Percentiles rank a stretch among this genome's conserved stretches.
Conservation (phyloP, 2,329 filamentous ascomycete species). For the Bipolaris oryzae region DNA sequence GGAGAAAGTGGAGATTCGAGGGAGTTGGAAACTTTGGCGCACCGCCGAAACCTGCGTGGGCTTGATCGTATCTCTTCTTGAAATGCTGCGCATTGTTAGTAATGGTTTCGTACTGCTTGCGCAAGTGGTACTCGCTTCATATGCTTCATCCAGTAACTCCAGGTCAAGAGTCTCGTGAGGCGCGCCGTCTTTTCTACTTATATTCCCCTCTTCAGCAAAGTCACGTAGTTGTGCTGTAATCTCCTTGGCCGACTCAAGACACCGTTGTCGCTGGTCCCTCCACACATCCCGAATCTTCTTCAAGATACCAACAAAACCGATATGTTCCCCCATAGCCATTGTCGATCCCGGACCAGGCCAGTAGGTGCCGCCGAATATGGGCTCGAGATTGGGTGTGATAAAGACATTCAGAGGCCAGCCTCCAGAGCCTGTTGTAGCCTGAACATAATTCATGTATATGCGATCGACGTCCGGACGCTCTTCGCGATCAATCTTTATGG, state of each 20-base stretch:
- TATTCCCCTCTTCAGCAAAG: slow-evolving; percentile 86
- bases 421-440: slow-evolving; percentile 85
- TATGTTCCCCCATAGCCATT: slow-evolving; percentile 57
- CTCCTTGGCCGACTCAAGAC: slow-evolving; percentile 80
- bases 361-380: slow-evolving; percentile 95
- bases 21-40: slow-evolving; percentile 92
- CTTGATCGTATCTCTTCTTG: slow-evolving; percentile 30
- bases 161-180: slow-evolving; percentile 77
- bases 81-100: slow-evolving; percentile 25
- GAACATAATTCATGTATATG: slow-evolving; percentile 98
- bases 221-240: slow-evolving; percentile 81
- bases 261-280: slow-evolving; percentile 82
- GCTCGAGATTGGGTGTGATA: slow-evolving; percentile 87
- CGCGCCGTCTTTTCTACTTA: slow-evolving; percentile 54
- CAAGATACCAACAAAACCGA: slow-evolving; percentile 83
- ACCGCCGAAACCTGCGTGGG: slow-evolving; percentile 65
- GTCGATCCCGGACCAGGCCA: slow-evolving; percentile 80
- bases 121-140: slow-evolving; percentile 51
- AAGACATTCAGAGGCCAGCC: slow-evolving; percentile 99
- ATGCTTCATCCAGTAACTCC: slow-evolving; percentile 89
- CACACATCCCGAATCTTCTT: slow-evolving; percentile 77
- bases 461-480: slow-evolving; percentile 92
- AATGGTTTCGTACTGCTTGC: background rate
- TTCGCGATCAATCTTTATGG: slow-evolving; percentile 91
- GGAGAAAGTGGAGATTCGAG: slow-evolving; percentile 79